Evolutionary conservation across 345 rosid species (phyloP).

Genomic region (Punica granatum): DNA sequence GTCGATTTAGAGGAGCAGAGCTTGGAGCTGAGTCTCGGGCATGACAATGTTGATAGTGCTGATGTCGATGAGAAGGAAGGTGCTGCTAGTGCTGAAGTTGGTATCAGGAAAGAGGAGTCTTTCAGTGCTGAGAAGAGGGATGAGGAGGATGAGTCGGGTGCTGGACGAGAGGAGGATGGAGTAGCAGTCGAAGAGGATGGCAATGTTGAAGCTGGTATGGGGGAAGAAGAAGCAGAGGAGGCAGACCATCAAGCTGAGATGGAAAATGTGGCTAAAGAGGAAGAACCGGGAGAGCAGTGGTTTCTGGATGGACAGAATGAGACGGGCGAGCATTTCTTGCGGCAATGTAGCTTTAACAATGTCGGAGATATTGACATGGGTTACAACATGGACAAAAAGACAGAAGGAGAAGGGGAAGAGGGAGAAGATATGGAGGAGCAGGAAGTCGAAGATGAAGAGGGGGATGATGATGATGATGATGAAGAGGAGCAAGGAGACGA

Average conservation of each 20-base stretch:
- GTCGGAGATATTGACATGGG: constrained; percentile 12
- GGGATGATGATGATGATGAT: constrained; percentile 14
- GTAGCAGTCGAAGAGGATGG: constrained; percentile 6
- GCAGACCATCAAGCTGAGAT: not conserved
- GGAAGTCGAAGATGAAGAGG: constrained; percentile 32
- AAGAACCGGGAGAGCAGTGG: constrained; percentile 28
- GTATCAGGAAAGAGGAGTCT: not conserved
- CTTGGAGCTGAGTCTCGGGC: constrained; percentile 58
- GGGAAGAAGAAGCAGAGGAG: constrained; percentile 2
- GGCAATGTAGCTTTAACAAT: constrained; percentile 28
- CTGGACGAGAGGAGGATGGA: constrained; percentile 4
- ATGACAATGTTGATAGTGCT: constrained; percentile 12
- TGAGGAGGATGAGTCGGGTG: constrained; percentile 7
- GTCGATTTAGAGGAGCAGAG: constrained; percentile 46
- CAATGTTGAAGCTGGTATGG: constrained; percentile 1
- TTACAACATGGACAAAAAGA: constrained; percentile 15
- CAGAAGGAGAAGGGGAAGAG: constrained; percentile 19
- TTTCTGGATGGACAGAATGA: constrained; percentile 27
- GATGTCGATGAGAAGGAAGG: constrained; percentile 12
- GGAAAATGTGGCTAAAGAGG: not conserved
- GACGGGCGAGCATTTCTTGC: constrained; percentile 35
- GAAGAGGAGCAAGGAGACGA: constrained; percentile 22
- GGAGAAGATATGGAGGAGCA: constrained; percentile 21
- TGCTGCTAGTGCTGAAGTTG: constrained; percentile 1
- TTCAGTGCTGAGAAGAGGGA: constrained; percentile 7